Conservation (phyloP, 1,284 basidiomycete genomes). For the Grifola frondosa region DNA sequence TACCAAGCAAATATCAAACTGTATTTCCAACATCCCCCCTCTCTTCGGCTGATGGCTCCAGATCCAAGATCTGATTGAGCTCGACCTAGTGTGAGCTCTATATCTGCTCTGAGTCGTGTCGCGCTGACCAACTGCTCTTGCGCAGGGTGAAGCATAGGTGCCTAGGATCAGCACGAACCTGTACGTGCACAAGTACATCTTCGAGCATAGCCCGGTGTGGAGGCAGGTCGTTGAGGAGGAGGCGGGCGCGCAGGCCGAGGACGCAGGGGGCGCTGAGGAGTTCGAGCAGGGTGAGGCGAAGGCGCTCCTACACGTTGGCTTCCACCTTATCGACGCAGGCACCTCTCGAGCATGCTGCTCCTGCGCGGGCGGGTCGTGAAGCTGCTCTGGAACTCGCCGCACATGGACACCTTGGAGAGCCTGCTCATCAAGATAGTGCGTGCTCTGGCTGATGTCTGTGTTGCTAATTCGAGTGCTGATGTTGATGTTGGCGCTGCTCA, state of each 20-base stretch:
- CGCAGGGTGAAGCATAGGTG: conserved; percentile 69
- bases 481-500: too few relatives aligned
- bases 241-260: conserved; percentile 31
- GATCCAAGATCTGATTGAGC: conserved; percentile 70
- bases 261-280: conserved; percentile 32
- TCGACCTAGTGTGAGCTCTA: conserved; percentile 72
- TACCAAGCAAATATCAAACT: too few relatives aligned
- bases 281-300: conserved; percentile 36
- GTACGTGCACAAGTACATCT: conserved; percentile 77
- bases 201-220: conserved; percentile 69
- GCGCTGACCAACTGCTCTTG: conserved; percentile 2
- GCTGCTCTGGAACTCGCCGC: conserved; percentile 64
- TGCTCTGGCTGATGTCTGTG: conserved; percentile 2
- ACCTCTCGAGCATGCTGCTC: conserved; percentile 70
- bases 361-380: conserved; percentile 66
- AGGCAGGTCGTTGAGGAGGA: conserved; percentile 70
- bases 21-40: too few relatives aligned
- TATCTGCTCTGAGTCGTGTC: background rate
- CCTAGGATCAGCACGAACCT: conserved; percentile 75
- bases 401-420: conserved; percentile 70
- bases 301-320: conserved; percentile 41
- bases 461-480: background rate
- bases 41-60: too few relatives aligned
- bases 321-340: conserved; percentile 72
- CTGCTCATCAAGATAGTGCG: conserved; percentile 68